Percentiles rank a stretch among this genome's conserved stretches.
Conservation (phyloP, 805 yeast species). For the Yarrowia yakushimensis region DNA sequence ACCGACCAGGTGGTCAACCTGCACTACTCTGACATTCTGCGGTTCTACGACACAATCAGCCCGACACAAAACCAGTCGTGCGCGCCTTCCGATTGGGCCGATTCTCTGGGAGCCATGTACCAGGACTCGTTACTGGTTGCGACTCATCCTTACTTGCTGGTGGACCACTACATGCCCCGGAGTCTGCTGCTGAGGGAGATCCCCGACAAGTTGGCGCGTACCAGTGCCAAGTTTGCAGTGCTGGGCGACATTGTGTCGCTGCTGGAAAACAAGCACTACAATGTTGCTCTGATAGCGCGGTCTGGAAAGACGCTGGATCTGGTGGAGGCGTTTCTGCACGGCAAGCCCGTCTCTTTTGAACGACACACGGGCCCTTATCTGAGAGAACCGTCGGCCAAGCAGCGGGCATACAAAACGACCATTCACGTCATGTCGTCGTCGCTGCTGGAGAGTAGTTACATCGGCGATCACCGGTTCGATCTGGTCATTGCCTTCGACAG, state of each 20-base stretch:
- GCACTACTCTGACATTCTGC: slow-evolving; percentile 85
- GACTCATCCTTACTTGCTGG: slow-evolving; percentile 82
- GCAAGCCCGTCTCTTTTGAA: slow-evolving; percentile 60
- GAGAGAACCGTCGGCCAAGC: slow-evolving; percentile 44
- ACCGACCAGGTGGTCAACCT: slow-evolving; percentile 88
- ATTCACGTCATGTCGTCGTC: slow-evolving; percentile 48
- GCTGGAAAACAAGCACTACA: slow-evolving; percentile 44
- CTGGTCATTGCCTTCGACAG: slow-evolving; percentile 60
- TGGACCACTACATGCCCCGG: slow-evolving; percentile 83
- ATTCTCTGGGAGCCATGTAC: slow-evolving; percentile 71
- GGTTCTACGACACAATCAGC: slow-evolving; percentile 61
- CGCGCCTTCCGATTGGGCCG: slow-evolving; percentile 56
- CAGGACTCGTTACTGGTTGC: slow-evolving; percentile 74
- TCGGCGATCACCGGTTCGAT: slow-evolving; percentile 44
- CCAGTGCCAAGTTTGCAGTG: slow-evolving; percentile 80
- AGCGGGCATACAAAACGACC: slow-evolving; percentile 33
- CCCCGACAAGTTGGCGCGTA: slow-evolving; percentile 61
- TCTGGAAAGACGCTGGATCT: slow-evolving; percentile 69
- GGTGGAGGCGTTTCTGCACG: slow-evolving; percentile 74
- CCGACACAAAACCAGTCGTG: slow-evolving; percentile 31
- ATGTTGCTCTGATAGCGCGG: slow-evolving; percentile 67
- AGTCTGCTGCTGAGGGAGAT: slow-evolving; percentile 66
- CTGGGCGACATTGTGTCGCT: slow-evolving; percentile 61
- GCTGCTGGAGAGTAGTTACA: slow-evolving; percentile 32
- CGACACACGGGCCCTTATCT: slow-evolving; percentile 65